Evolutionary conservation across 176 grass and related monocot genomes (phyloP), one percentile per base, ranked within the genome.

Genomic region (Typha latifolia): DNA sequence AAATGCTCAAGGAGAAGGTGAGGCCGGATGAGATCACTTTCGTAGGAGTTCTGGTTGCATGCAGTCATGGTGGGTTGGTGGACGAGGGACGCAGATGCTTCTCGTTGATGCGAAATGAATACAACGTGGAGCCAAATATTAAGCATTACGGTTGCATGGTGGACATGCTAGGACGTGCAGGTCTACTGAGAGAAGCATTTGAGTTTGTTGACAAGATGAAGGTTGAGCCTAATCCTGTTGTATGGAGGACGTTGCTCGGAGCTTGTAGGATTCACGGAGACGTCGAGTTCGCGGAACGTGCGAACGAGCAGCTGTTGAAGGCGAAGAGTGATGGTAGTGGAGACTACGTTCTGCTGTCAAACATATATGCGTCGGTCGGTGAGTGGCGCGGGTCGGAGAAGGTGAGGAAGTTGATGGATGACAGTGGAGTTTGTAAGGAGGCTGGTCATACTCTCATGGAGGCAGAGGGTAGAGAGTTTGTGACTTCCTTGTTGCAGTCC

Each of bases 71-170:
- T 0, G 88, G 87, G 14, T 74, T 80, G 82, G 82, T 91, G 52
- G 65, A 89, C 49, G 77, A 73, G 79, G 88, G 92, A 2, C 74
- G 61, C 22, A 72, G 73, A 26, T 89, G 86, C 80, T 96, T 96
- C 59, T 62, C 66, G 4, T 62, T 96, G 63, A 89, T 91, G 92
- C 85, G 82, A 74, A 66, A 84, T 21, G 13, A 49, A 18, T 96
- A 89, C 69, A 62, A 20, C 21, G 89, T 96, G n/a, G 67, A 82
- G 37, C 92, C 88, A 22, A 82, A 89, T 76, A 66, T 96, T 62
- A 96, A 84, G 75, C 92, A 96, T 69, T 86, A 84, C 0, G 88
- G 92, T 47, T 86, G 85, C 51, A 80, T 96, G 85, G 88, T 96
- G 51, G 92, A 96, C 66, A 85, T 96, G 72, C 81, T 96, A 37